Evolutionary conservation across 352 stramenopile genomes (phyloP).

Genomic region (Globisporangium uncinulatum): DNA sequence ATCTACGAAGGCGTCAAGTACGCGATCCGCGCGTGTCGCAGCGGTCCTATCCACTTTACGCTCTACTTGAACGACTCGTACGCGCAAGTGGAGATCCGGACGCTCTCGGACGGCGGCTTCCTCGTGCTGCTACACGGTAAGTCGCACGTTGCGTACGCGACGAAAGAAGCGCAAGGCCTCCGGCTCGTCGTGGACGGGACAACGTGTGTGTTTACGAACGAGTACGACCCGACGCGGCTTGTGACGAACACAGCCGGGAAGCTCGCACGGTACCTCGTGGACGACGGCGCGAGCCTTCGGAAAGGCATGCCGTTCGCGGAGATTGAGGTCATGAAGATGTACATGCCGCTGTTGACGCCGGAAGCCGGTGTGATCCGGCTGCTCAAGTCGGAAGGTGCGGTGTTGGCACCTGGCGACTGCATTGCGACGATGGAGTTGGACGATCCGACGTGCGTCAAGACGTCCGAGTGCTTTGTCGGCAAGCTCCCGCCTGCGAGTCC

Average conservation of each 20-base stretch:
- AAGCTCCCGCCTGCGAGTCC: constrained; percentile 39
- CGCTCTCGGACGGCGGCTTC: constrained; percentile 97
- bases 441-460: constrained; percentile 96
- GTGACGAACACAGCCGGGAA: constrained; percentile 98
- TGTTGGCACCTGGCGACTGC: constrained; percentile 94
- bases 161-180: constrained; percentile 85
- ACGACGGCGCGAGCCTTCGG: constrained; percentile 90
- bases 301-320: constrained; percentile 85
- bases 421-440: constrained; percentile 97
- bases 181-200: constrained; percentile 92
- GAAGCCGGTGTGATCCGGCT: constrained; percentile 95
- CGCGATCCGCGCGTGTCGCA: constrained; percentile 89
- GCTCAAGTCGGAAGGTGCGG: constrained; percentile 94
- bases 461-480: constrained; percentile 90
- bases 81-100: constrained; percentile 92
- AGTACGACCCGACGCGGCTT: constrained; percentile 98
- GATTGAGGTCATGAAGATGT: constrained; percentile 99
- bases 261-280: constrained; percentile 98
- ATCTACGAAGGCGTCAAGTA: constrained; percentile 99
- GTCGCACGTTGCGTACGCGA: constrained; percentile 96
- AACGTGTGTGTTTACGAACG: constrained; percentile 98
- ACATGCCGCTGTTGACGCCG: constrained; percentile 98
- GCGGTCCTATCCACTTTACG: constrained; percentile 89
- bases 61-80: constrained; percentile 88
- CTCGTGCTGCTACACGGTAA: constrained; percentile 96